Evolutionary conservation across 2,329 filamentous ascomycete species (phyloP).

Genomic region (Onygenales sp.): DNA sequence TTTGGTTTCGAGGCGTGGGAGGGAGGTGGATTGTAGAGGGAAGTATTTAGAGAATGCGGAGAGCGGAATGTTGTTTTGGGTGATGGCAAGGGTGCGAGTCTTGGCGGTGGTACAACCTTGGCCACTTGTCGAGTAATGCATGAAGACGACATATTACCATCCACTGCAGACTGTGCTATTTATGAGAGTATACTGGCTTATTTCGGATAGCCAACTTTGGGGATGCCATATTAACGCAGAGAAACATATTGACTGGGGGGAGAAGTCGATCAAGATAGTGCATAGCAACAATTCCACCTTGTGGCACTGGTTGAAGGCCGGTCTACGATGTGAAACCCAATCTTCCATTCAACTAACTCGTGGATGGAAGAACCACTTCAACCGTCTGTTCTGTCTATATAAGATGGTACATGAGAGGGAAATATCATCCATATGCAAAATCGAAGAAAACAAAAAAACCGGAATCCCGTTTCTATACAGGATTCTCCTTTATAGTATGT

Average conservation of each 20-base stretch:
- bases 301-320: too few species aligned
- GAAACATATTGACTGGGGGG: too few species aligned
- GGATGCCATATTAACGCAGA: too few species aligned
- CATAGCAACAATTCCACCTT: too few species aligned
- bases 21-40: neutral
- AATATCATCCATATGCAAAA: neutral
- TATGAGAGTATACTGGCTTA: too few species aligned
- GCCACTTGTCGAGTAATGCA: neutral
- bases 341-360: too few species aligned
- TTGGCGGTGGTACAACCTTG: neutral
- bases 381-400: neutral
- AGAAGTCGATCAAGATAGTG: too few species aligned
- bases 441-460: neutral
- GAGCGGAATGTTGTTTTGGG: too few species aligned
- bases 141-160: neutral
- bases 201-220: too few species aligned
- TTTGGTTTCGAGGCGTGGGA: conserved; percentile 1
- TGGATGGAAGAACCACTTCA: too few species aligned
- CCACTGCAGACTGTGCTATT: neutral
- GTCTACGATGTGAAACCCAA: too few species aligned
- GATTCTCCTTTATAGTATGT: neutral
- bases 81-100: too few species aligned
- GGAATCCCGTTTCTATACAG: neutral
- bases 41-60: neutral
- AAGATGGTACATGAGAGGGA: neutral